Percentiles rank a stretch among this genome's conserved stretches.
Evolutionary conservation across 2,329 filamentous ascomycete genomes (phyloP).

Genomic region (Scedosporium boydii): DNA sequence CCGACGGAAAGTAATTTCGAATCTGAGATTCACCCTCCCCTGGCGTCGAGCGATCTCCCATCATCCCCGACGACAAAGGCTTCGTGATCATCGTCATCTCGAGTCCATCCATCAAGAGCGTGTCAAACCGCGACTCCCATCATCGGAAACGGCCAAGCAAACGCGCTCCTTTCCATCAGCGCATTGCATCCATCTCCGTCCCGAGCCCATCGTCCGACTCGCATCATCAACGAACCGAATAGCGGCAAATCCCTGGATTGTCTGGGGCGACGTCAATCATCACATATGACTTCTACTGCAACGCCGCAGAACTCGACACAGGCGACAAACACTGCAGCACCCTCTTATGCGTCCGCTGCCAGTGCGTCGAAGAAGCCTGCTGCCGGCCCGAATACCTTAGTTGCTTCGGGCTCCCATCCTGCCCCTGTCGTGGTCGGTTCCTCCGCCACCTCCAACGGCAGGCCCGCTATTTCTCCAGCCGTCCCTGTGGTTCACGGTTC

Average conservation of each 20-base stretch:
- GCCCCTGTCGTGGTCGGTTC: slow-evolving; percentile 47
- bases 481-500: slow-evolving; percentile 51
- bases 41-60: background rate
- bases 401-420: slow-evolving; percentile 45
- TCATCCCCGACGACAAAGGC: background rate
- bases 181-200: background rate
- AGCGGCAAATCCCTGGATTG: slow-evolving; percentile 7
- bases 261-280: slow-evolving; percentile 9
- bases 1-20: background rate
- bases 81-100: background rate
- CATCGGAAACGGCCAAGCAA: background rate
- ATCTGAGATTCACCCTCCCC: background rate
- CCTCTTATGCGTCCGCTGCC: slow-evolving; percentile 59
- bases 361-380: slow-evolving; percentile 53
- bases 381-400: slow-evolving; percentile 42
- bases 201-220: background rate
- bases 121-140: background rate
- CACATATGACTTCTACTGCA: slow-evolving; percentile 51
- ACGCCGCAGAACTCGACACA: slow-evolving; percentile 42
- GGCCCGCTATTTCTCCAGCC: slow-evolving; percentile 59
- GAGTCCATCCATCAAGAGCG: background rate
- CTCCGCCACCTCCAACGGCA: slow-evolving; percentile 53
- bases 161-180: background rate
- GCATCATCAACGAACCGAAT: background rate
- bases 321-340: slow-evolving; percentile 49